phyloP scores from a whole-genome alignment of 176 grass and related monocot species.

The Eragrostis curvula region DNA sequence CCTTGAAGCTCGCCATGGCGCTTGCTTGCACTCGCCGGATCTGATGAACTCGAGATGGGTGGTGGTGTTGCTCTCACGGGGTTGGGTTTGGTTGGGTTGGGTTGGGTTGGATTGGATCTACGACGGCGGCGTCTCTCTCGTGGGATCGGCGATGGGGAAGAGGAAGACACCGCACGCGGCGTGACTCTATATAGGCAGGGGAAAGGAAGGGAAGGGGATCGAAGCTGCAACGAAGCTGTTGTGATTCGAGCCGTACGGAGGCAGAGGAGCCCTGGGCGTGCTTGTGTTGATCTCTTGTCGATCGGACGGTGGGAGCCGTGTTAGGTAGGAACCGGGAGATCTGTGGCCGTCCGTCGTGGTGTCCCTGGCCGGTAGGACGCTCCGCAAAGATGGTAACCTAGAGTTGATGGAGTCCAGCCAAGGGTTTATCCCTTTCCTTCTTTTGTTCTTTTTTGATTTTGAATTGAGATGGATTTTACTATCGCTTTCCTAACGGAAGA shows the following conservation, averaged over 20 bases:
- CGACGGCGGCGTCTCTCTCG: neutral
- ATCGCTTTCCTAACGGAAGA: neutral
- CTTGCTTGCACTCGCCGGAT: neutral
- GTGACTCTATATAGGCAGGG: neutral
- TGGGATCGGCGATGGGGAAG: neutral
- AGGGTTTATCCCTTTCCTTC: neutral
- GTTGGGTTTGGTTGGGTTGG: neutral
- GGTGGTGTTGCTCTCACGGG: neutral
- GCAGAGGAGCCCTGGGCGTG: no score
- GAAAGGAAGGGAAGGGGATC: neutral
- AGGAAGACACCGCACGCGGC: neutral
- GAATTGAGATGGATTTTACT: neutral
- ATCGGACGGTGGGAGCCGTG: neutral
- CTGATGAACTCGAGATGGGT: neutral
- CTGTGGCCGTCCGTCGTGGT: neutral
- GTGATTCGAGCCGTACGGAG: neutral
- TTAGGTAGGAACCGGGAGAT: neutral
- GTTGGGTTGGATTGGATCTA: neutral
- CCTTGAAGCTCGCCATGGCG: slow-evolving; percentile 41
- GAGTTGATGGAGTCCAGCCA: neutral
- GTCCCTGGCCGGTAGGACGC: neutral
- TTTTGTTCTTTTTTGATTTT: neutral
- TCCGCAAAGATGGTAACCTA: neutral
- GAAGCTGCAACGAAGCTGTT: neutral
- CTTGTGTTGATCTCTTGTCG: neutral